These are phyloP conservation scores for Pleurotus citrinopileatus DNA, from an alignment of 768 basidiomycete genomes.

Conservation along the genomic window DNA sequence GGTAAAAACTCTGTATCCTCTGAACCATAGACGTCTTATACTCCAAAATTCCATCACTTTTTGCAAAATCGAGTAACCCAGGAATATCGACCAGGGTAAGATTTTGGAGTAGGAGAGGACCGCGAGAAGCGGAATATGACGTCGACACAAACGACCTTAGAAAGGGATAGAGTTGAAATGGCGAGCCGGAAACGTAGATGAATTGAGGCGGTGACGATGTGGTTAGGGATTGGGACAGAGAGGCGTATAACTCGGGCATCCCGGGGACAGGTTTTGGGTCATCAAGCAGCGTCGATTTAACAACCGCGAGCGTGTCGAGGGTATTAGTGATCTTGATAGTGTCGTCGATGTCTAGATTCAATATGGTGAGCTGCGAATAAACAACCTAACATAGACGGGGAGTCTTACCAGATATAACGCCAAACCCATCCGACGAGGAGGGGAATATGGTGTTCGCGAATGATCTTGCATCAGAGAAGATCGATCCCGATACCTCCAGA, in stretches of 20 bases:
- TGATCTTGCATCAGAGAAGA: slow-evolving; percentile 18
- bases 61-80: slow-evolving; percentile 25
- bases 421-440: slow-evolving; percentile 35
- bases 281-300: slow-evolving; percentile 37
- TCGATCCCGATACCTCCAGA: slow-evolving; percentile 17
- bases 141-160: slow-evolving; percentile 35
- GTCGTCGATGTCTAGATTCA: slow-evolving; percentile 37
- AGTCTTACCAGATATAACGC: slow-evolving; percentile 39
- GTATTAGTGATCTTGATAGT: slow-evolving; percentile 41
- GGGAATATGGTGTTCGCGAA: slow-evolving; percentile 30
- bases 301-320: slow-evolving; percentile 29
- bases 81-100: slow-evolving; percentile 31
- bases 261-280: slow-evolving; percentile 37
- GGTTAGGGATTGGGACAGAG: slow-evolving; percentile 31
- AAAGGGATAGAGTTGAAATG: slow-evolving; percentile 45
- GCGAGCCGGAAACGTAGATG: slow-evolving; percentile 41
- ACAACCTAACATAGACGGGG: too few relatives aligned
- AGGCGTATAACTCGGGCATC: slow-evolving; percentile 43
- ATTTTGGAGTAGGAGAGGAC: slow-evolving; percentile 37
- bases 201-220: slow-evolving; percentile 29
- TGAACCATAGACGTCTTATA: slow-evolving; percentile 37
- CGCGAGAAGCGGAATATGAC: slow-evolving; percentile 29
- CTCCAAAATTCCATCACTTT: slow-evolving; percentile 23
- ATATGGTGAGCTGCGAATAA: background rate
- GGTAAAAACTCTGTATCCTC: slow-evolving; percentile 37